Evolutionary conservation across 1,284 basidiomycete genomes (phyloP), one percentile per base, ranked within the genome.

Genomic region (Fomes fomentarius): DNA sequence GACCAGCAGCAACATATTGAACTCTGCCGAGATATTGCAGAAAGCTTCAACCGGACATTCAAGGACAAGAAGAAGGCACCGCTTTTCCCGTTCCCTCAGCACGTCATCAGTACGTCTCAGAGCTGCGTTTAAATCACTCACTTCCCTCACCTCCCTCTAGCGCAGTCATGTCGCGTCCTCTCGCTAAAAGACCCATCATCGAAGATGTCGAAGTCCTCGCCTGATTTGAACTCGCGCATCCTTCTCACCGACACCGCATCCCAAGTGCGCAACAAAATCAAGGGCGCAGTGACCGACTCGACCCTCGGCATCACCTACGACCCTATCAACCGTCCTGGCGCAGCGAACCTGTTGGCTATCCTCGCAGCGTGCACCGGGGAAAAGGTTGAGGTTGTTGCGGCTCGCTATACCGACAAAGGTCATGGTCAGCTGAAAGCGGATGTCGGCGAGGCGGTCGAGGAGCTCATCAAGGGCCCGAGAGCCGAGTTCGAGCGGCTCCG

Each of bases 191-290:
- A 96, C 68, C 93, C 95, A 0, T 76, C 78, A 0, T 82, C 87
- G 10, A 98, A 98, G 72, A 98, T 98, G 96, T 97, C 94, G 37
- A 98, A 98, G 71, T 98, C 96, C 0, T 81, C 92, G 0, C 89
- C 88, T 0, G 86, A 93, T 66, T 63, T 82, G 1, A 75, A 82
- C n/a, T 95, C 94, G 1, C 88, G 94, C 24, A 94, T 98, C 62
- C 76, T 94, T 51, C 78, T 98, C 35, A 96, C 93, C 19, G 96
- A 98, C 68, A 73, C 81, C 0, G 70, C 82, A 1, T 66, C 74
- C 2, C 72, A 83, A 64, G 91, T 97, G 33, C 69, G 69, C 35
- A 66, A 76, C 19, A 97, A 97, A 71, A 81, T 98, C 58, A 84
- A 85, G 25, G 76, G 78, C 6, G 93, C 96, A 0, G 89, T 96